phyloP scores from a whole-genome alignment of 2,329 filamentous ascomycete genomes.

The Parastagonospora avenae region DNA sequence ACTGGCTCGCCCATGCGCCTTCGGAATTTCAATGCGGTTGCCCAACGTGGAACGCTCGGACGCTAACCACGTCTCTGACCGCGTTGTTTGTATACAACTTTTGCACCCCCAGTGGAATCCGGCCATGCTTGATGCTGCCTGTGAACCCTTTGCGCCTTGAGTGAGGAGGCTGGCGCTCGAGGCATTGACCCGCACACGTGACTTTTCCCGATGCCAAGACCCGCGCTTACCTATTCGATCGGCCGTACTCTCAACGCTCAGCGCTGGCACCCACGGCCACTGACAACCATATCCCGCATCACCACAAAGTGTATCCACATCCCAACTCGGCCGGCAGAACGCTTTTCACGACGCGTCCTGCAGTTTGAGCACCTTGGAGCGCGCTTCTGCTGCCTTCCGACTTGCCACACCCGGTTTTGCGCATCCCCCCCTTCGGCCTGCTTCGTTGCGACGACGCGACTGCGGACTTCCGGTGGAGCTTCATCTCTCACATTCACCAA shows the following conservation, averaged over 20 bases:
- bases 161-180: not conserved
- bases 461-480: slow-evolving; percentile 34
- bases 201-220: slow-evolving; percentile 14
- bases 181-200: not conserved
- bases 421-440: slow-evolving; percentile 30
- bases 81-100: slow-evolving; percentile 14
- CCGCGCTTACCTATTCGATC: slow-evolving; percentile 1
- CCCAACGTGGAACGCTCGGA: slow-evolving; percentile 18
- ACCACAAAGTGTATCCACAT: slow-evolving; percentile 41
- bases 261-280: slow-evolving; percentile 16
- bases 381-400: slow-evolving; percentile 34
- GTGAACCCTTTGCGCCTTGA: not conserved
- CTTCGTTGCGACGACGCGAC: slow-evolving; percentile 38
- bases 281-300: slow-evolving; percentile 36
- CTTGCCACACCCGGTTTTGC: slow-evolving; percentile 34
- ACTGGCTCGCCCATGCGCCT: slow-evolving; percentile 24
- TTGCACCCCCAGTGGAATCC: too few relatives aligned
- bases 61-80: slow-evolving; percentile 24
- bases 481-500: slow-evolving; percentile 40
- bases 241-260: slow-evolving; percentile 14
- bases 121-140: not conserved
- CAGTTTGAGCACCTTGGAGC: slow-evolving; percentile 21
- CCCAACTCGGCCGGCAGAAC: slow-evolving; percentile 44
- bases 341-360: slow-evolving; percentile 42
- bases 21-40: slow-evolving; percentile 26